Evolutionary conservation across 2,329 filamentous ascomycete genomes (phyloP), one percentile per base, ranked within the genome.

Genomic region (Colletotrichum cereale): DNA sequence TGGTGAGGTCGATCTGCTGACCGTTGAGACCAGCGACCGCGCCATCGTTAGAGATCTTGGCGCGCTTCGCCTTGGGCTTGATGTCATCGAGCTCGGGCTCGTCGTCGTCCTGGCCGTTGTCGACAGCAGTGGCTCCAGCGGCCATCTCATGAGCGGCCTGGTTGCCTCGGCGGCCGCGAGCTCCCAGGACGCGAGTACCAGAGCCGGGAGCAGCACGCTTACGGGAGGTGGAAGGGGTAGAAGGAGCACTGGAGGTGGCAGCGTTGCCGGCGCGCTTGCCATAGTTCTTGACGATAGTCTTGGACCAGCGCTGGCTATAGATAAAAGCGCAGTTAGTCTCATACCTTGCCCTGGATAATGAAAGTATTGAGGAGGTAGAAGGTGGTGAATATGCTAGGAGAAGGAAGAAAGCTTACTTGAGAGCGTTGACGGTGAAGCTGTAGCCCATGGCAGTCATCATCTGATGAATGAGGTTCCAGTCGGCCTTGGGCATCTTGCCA

Each of bases 241-340:
- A 11, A 3, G 44, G 47, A 16, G 31, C 24, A 18, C 12, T 26
- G n/a, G 36, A 14, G 31, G 47, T 29, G 18, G 26, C 40, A 26
- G 12, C 44, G 24, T 29, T 40, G 24, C 40, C 48, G 14, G 16
- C 40, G 16, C 79, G 79, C 24, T 61, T 62, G 48, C 78, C 79
- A 75, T 81, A 82, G 8, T 81, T 76, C 47, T 77, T 79, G 72
- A 82, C 74, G 73, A 84, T 79, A 26, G 74, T 72, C 74, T 84
- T 84, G 73, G 76, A 78, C 74, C 81, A 83, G 57, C 81, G 82
- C 74, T 84, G 82, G 2, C 82, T 84, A 52, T 18, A 40, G n/a
- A 38, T 3, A 2, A 40, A 29, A 16, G 6, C 14, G 12, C 12
- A 26, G n/a, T 57, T 40, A 57, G 34, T 40, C n/a, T 57, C 53